Percentiles rank a stretch among this genome's conserved stretches.
phyloP scores from a whole-genome alignment of 2,329 filamentous ascomycete species.

The Colletotrichum agaves region DNA sequence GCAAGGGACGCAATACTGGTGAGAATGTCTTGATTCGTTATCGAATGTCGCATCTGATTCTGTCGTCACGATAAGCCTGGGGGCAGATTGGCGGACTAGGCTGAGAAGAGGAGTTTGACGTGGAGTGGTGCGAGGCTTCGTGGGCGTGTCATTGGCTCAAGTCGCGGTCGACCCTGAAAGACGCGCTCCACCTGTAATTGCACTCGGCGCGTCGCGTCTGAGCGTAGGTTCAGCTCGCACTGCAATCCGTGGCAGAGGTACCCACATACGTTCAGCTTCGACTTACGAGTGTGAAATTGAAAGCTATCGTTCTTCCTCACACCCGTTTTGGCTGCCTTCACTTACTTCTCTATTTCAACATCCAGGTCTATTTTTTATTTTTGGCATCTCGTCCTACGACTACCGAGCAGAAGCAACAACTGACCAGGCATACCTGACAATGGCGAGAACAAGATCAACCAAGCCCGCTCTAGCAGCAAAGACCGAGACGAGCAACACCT shows the following conservation, averaged over 20 bases:
- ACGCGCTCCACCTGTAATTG: conserved; percentile 32
- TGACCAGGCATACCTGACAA: conserved; percentile 40
- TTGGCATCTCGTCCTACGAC: not conserved
- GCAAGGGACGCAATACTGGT: not conserved
- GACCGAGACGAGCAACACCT: conserved; percentile 42
- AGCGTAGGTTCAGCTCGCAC: not conserved
- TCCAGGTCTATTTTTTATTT: not conserved
- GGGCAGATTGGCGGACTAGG: conserved; percentile 12
- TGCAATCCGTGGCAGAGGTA: not conserved
- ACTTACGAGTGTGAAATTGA: not conserved
- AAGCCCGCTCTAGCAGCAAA: conserved; percentile 49
- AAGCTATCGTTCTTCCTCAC: not conserved
- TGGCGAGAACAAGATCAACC: conserved; percentile 62
- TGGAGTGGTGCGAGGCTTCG: conserved; percentile 11
- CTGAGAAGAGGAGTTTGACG: conserved; percentile 36
- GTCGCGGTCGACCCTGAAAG: conserved; percentile 12
- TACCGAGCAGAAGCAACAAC: not conserved
- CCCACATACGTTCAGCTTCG: not conserved
- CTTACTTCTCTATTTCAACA: not conserved
- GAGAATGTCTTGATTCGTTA: conserved; percentile 32
- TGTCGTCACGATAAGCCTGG: conserved; percentile 36
- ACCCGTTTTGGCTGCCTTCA: not conserved
- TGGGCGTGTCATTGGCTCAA: conserved; percentile 8
- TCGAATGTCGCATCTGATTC: conserved; percentile 31
- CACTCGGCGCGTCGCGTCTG: conserved; percentile 27